Base-by-base conservation (phyloP, 495 filamentous ascomycete genomes). In the Clavariopsis aquatica region DNA sequence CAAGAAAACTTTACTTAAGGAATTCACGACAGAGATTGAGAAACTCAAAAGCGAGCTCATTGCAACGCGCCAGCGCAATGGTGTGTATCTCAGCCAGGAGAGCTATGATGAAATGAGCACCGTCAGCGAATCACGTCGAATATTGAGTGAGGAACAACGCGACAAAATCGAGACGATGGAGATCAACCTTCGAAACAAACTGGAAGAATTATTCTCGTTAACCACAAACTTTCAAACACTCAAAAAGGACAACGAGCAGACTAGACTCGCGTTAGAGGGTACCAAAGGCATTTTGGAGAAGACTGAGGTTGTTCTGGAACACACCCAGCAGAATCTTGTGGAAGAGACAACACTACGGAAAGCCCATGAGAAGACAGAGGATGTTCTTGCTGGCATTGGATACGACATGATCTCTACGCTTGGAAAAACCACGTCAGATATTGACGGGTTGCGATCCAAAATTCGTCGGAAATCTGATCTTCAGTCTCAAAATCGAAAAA, bases 141-240 rank as follows among this genome's bases (percentile, higher is more conserved):
- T 97, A 59, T 82, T 96, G 20, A 90, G 87, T 66, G 94, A 96
- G 67, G 94, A 98, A 74, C 93, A 97, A 71, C 83, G 84, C 20
- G 90, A 92, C 65, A 92, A 90, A 74, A 95, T 98, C 51, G 93
- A 95, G 69, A 89, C 91, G 0, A 89, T 98, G 80, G 94, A 98
- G 69, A 83, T 83, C 24, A 95, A 91, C 62, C 81, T 98, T 19
- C 84, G 90, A 19, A 92, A 96, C 75, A 96, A 96, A 67, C 87
- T 92, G 0, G 90, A 97, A 69, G 91, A 98, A 72, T 81, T 98
- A 8, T 92, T 96, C 72, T 80, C 85, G 0, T 76, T 96, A 19
- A 96, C 91, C 8, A 88, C 85, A 23, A 92, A 85, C 65, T 93
- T 97, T 73, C 92, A 90, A 71, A 83, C 81, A 2, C 76, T 97